phyloP scores from a whole-genome alignment of 2,329 filamentous ascomycete species.

The Fusarium luffae region DNA sequence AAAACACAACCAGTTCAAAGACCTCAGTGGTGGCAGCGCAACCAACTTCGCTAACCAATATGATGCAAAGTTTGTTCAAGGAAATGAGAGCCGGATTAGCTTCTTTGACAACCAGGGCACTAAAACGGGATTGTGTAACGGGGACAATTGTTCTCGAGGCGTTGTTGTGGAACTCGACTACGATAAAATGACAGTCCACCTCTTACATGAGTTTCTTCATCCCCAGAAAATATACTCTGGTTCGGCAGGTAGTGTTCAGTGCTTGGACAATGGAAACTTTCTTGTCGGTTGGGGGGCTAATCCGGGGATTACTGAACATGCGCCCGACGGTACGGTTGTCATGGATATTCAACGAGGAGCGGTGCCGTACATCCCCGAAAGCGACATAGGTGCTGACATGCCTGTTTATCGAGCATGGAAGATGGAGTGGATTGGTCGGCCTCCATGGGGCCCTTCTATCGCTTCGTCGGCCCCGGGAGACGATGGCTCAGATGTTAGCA shows the following conservation, averaged over 20 bases:
- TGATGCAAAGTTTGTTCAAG: slow-evolving; percentile 59
- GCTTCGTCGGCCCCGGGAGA: slow-evolving; percentile 23
- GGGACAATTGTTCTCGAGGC: slow-evolving; percentile 38
- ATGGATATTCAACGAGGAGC: slow-evolving; percentile 55
- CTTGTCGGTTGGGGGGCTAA: slow-evolving; percentile 68
- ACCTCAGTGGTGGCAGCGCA: slow-evolving; percentile 48
- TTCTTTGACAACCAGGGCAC: slow-evolving; percentile 63
- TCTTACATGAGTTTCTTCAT: slow-evolving; percentile 61
- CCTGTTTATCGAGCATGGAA: slow-evolving; percentile 44
- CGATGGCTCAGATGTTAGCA: slow-evolving; percentile 16
- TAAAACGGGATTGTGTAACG: slow-evolving; percentile 25
- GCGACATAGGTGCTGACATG: slow-evolving; percentile 23
- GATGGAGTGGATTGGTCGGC: slow-evolving; percentile 42
- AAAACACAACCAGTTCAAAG: slow-evolving; percentile 48
- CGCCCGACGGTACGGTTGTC: slow-evolving; percentile 41
- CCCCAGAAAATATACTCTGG: slow-evolving; percentile 62
- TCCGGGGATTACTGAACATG: slow-evolving; percentile 60
- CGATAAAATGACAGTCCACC: slow-evolving; percentile 57
- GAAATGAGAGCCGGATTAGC: slow-evolving; percentile 60
- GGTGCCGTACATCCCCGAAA: slow-evolving; percentile 53
- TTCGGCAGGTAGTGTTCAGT: slow-evolving; percentile 62
- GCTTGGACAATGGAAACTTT: slow-evolving; percentile 63
- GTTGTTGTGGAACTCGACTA: slow-evolving; percentile 57
- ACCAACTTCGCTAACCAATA: slow-evolving; percentile 58
- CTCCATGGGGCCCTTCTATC: slow-evolving; percentile 43